Conservation (phyloP, 1,284 basidiomycete species). For the Rhodotorula sp. region DNA sequence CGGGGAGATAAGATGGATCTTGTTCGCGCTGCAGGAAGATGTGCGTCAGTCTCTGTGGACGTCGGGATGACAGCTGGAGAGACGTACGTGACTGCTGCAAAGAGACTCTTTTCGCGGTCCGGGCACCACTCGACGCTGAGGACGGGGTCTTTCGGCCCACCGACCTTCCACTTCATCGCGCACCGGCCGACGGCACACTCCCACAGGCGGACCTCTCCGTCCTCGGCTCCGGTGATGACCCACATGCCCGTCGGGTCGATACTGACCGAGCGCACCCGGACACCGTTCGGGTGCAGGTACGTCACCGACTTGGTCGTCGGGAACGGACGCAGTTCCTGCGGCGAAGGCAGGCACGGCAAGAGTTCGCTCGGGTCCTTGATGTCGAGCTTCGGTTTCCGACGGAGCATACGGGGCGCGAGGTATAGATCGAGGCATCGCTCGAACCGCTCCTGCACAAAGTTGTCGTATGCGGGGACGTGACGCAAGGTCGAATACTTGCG, state of each 20-base stretch:
- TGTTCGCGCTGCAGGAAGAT: constrained; percentile 63
- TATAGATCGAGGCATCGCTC: constrained; percentile 94
- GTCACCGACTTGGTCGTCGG: constrained; percentile 77
- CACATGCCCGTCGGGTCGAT: constrained; percentile 87
- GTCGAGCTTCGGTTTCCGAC: constrained; percentile 78
- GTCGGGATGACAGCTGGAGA: background rate
- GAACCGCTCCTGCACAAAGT: constrained; percentile 92
- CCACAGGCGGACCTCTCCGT: constrained; percentile 85
- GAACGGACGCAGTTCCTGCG: constrained; percentile 90
- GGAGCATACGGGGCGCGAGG: constrained; percentile 80
- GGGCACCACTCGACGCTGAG: constrained; percentile 93
- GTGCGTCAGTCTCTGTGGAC: constrained; percentile 28
- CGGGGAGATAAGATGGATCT: constrained; percentile 78
- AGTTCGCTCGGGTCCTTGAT: constrained; percentile 69
- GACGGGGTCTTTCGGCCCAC: constrained; percentile 62
- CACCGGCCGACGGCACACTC: constrained; percentile 90
- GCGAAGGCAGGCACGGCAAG: constrained; percentile 93
- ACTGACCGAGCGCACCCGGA: constrained; percentile 71
- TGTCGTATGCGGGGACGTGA: constrained; percentile 85
- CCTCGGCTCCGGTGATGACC: constrained; percentile 89
- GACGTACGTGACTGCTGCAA: constrained; percentile 76
- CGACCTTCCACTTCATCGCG: constrained; percentile 83
- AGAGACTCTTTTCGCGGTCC: constrained; percentile 74
- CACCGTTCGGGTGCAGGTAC: constrained; percentile 65
- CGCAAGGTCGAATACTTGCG: constrained; percentile 82